phyloP scores from a whole-genome alignment of 2,329 filamentous ascomycete genomes.

The Dactylellina sp. region DNA sequence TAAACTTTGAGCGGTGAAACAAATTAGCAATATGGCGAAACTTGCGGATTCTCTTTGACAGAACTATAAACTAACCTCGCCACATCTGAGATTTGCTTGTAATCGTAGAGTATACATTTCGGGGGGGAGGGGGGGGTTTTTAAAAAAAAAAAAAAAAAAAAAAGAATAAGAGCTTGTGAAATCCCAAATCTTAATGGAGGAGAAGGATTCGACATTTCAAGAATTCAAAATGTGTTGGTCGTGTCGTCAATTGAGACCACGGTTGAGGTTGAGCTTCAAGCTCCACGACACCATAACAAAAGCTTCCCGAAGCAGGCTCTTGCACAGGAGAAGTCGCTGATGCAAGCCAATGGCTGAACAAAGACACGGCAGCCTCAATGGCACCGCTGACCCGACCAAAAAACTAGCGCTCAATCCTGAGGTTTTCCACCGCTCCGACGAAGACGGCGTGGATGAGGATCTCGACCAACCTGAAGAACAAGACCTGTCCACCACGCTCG shows the following conservation, averaged over 20 bases:
- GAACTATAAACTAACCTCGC: too few relatives aligned
- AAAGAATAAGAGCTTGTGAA: too few relatives aligned
- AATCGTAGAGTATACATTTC: too few relatives aligned
- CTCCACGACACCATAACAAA: conserved; percentile 22
- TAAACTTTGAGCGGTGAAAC: too few relatives aligned
- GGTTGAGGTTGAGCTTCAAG: conserved; percentile 35
- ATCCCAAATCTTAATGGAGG: too few relatives aligned
- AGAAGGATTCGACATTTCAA: too few relatives aligned
- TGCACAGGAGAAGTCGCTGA: conserved; percentile 22
- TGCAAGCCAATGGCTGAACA: conserved; percentile 48
- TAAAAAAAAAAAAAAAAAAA: too few relatives aligned
- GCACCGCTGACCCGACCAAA: conserved; percentile 39
- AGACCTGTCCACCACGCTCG: conserved; percentile 34
- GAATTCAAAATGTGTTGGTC: conserved; percentile 29
- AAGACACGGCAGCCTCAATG: conserved; percentile 45
- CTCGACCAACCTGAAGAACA: conserved; percentile 15
- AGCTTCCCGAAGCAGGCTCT: too few relatives aligned
- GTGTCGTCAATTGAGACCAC: conserved; percentile 33
- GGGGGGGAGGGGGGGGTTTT: too few relatives aligned
- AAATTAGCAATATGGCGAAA: too few relatives aligned
- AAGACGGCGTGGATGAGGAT: conserved; percentile 12
- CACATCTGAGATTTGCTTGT: too few relatives aligned
- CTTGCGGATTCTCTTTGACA: too few relatives aligned
- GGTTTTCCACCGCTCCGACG: not conserved
- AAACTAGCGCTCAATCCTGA: conserved; percentile 17